Evolutionary conservation across 2,329 filamentous ascomycete species (phyloP), one percentile per base, ranked within the genome.

Genomic region (Alternaria sp.): DNA sequence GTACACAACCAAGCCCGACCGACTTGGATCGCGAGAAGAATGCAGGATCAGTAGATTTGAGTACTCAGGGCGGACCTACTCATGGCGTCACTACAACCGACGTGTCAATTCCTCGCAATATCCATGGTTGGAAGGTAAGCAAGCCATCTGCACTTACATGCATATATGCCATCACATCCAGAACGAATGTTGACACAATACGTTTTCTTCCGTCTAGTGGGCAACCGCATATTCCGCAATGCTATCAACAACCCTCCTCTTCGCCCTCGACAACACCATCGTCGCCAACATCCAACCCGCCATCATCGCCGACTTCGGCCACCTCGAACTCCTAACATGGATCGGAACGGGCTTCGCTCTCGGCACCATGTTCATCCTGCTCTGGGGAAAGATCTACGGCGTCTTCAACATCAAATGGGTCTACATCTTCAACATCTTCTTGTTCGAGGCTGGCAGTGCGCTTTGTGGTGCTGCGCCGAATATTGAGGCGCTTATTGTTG

Each of bases 371-470:
- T 60, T 65, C 4, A 69, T 71, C 44, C 23, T 57, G 0, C 51
- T 64, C 3, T 68, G 58, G 64, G 79, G 79, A 1, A 80, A 80
- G n/a, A 54, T 78, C 0, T 85, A 82, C 56, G 77, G 72, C 1
- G 73, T 77, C 2, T 86, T 85, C 70, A 77, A 85, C 50, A 75
- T 78, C 5, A 86, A 86, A 68, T 82, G 76, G 76, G 60, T 69
- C 45, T 71, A 65, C 19, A 55, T 74, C 13, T 67, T 63, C 26
- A 66, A 61, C 10, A 54, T 63, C 19, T 11, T 66, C 8, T 62
- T 64, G 25, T 74, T 73, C 32, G 50, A 73, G 83, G 15, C 65
- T n/a, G 79, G 75, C 5, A 74, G 68, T 32, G 72, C 77, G 6
- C 54, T 81, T 10, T 81, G 79, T 59, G 78, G 75, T 23, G 74